phyloP scores from a whole-genome alignment of 225 moss, liverwort and hornwort species.

The Pseudoscleropodium purum region DNA sequence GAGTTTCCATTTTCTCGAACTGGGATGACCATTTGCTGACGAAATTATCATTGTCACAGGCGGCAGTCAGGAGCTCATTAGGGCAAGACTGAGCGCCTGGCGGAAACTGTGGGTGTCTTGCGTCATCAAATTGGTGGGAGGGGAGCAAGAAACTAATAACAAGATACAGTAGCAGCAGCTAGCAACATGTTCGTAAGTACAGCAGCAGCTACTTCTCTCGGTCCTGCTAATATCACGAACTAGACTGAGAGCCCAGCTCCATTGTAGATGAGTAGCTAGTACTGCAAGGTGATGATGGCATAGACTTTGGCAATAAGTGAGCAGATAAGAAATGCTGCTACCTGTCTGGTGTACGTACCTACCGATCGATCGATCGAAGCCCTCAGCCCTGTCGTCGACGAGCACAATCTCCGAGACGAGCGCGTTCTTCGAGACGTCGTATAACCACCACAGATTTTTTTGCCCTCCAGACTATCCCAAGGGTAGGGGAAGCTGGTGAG shows the following conservation, averaged over 20 bases:
- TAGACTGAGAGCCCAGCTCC: neutral
- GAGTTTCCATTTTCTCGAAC: neutral
- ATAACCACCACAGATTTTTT: slow-evolving; percentile 18
- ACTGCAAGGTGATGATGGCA: slow-evolving; percentile 32
- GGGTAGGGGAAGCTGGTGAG: neutral
- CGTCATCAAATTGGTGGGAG: neutral
- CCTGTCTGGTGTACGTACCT: slow-evolving; percentile 8
- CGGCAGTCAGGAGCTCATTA: slow-evolving; percentile 13
- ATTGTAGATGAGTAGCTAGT: neutral
- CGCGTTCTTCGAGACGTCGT: slow-evolving; percentile 11
- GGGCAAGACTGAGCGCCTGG: neutral
- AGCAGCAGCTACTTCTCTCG: neutral
- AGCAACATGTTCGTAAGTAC: neutral
- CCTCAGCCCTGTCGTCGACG: slow-evolving; percentile 4
- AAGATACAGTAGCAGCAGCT: neutral
- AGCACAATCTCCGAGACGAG: slow-evolving; percentile 12
- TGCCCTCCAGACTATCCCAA: neutral
- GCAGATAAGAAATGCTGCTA: slow-evolving; percentile 31
- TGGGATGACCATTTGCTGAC: neutral
- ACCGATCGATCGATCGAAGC: neutral
- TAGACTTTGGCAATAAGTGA: slow-evolving; percentile 39
- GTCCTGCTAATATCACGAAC: neutral
- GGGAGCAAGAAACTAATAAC: neutral
- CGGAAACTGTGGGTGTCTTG: neutral
- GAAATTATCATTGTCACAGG: slow-evolving; percentile 2